Conservation (phyloP, 2,329 filamentous ascomycete species). For the Leptosphaerulina australis region DNA sequence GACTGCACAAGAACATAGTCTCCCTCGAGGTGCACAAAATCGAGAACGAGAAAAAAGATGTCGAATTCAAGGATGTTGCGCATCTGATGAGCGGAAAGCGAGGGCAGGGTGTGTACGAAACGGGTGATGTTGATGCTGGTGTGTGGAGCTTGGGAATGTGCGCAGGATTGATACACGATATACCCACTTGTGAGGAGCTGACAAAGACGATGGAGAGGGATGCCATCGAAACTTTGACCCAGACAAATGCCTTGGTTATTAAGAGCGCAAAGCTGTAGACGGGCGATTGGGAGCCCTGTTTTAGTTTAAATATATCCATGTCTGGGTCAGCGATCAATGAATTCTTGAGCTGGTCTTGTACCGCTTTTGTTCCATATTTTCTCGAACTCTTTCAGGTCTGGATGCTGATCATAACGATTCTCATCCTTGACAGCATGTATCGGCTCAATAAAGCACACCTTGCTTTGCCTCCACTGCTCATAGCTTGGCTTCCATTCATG, state of each 20-base stretch:
- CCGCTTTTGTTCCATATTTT: slow-evolving; percentile 6
- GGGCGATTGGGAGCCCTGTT: not conserved
- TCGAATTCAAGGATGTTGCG: slow-evolving; percentile 37
- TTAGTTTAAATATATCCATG: not conserved
- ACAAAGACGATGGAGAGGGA: slow-evolving; percentile 38
- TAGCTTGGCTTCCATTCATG: slow-evolving; percentile 15
- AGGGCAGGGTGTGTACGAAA: slow-evolving; percentile 35
- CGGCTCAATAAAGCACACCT: slow-evolving; percentile 11
- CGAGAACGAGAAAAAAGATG: slow-evolving; percentile 34
- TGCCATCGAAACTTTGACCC: slow-evolving; percentile 30
- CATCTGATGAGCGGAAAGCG: slow-evolving; percentile 39
- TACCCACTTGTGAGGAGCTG: slow-evolving; percentile 51
- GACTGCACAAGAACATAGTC: slow-evolving; percentile 37
- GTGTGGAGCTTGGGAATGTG: slow-evolving; percentile 80
- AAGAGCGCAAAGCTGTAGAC: slow-evolving; percentile 22
- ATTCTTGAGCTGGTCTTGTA: slow-evolving; percentile 6
- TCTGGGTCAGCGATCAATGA: slow-evolving; percentile 10
- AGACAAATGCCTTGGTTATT: slow-evolving; percentile 28
- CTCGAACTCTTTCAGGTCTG: slow-evolving; percentile 14
- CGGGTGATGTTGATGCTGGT: slow-evolving; percentile 37
- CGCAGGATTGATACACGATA: slow-evolving; percentile 71
- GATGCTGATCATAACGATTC: slow-evolving; percentile 12
- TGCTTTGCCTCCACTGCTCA: slow-evolving; percentile 15
- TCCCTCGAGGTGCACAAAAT: slow-evolving; percentile 33
- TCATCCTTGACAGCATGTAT: slow-evolving; percentile 2